Evolutionary conservation across 176 grass and related monocot genomes (phyloP).

Genomic region (Lolium rigidum): DNA sequence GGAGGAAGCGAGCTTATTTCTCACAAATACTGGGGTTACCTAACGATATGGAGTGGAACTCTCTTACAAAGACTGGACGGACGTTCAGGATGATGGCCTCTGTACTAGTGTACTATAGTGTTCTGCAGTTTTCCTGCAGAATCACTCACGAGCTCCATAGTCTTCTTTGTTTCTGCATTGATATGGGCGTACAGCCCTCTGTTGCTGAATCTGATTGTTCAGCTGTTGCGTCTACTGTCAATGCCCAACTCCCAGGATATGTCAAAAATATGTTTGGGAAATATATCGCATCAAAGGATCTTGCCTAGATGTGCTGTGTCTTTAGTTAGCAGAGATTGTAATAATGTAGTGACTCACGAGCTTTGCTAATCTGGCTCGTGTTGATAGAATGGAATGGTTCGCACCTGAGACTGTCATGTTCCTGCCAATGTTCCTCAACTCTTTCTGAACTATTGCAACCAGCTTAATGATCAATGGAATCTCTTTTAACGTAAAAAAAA

Average conservation of each 20-base stretch:
- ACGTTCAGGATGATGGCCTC: background rate
- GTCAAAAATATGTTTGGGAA: background rate
- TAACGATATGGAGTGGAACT: background rate
- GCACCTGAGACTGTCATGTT: background rate
- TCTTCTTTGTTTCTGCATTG: background rate
- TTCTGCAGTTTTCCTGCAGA: background rate
- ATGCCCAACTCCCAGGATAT: background rate
- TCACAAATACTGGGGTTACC: background rate
- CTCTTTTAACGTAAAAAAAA: background rate
- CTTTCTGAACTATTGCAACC: too few relatives aligned
- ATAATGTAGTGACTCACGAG: background rate
- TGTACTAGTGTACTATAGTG: background rate
- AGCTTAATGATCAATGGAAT: background rate
- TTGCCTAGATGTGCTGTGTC: background rate
- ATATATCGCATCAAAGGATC: background rate
- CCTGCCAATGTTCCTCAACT: background rate
- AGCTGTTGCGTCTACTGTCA: background rate
- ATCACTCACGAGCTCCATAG: background rate
- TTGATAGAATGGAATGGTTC: background rate
- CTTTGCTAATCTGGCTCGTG: background rate
- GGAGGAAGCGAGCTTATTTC: background rate
- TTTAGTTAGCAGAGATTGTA: background rate
- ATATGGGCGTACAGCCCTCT: background rate
- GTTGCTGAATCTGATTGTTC: too few relatives aligned
- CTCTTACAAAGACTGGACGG: background rate